Base-by-base conservation (phyloP, 495 filamentous ascomycete genomes). In the Xylaria grammica region DNA sequence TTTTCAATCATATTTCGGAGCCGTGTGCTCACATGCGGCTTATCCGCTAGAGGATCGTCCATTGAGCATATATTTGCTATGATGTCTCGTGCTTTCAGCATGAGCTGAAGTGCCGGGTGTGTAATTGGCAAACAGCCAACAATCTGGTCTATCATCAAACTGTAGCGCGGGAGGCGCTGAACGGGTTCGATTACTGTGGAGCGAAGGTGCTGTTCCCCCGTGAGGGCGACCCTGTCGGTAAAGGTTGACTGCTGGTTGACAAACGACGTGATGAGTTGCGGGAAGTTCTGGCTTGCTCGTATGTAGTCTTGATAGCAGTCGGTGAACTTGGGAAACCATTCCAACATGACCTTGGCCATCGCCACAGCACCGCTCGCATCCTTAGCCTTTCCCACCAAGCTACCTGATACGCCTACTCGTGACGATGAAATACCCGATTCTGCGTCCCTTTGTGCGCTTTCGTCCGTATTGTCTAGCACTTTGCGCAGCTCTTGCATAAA, bases 121-220 rank as follows among this genome's bases (percentile, higher is more conserved):
- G 90, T 87, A 42, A 91, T 82, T 7, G 94, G 93, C 10, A 99
- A 82, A 65, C 87, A 89, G 65, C 87, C 86, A 55, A 92, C 84
- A 75, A 99, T 97, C 66, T 94, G 94, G 77, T 98, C 96, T 66
- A 99, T 97, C 67, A 97, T 88, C 8, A 99, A 81, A 72, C 90
- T 97, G 75, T 99, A 99, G 6, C 95, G 90, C 42, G 95, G 95
- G 55, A 99, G 83, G 26, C 95, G 85, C 74, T 99, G 95, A 9
- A 99, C 93, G 0, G 95, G 95, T 76, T 99, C 95, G 76, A 98
- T 98, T 46, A 98, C 82, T 55, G 94, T 82, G n/a, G 94, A 97
- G 42, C 92, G 91, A 32, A 99, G 81, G 60, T 87, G 83, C 69
- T 99, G 96, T 72, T 99, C 95, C 42, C 95, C 96, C 10, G 89